A percentile compares a stretch with the other conserved stretches of the same genome.
phyloP scores from a whole-genome alignment of 495 filamentous ascomycete genomes.

The Cercophora sp. region DNA sequence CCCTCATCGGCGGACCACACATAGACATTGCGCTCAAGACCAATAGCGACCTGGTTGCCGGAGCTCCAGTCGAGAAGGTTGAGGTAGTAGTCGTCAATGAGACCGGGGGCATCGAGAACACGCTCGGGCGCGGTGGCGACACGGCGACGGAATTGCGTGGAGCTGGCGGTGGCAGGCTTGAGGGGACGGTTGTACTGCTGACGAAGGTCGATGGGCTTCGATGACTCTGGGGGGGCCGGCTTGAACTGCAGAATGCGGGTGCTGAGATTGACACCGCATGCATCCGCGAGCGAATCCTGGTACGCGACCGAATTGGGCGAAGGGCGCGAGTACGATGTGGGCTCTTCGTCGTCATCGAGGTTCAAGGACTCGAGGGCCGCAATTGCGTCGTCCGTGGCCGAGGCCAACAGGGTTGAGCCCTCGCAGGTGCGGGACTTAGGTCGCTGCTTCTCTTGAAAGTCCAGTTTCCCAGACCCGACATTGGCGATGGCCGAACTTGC shows the following conservation, averaged over 20 bases:
- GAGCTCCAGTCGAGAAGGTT: slow-evolving; percentile 98
- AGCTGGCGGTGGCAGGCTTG: slow-evolving; percentile 64
- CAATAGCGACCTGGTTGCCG: slow-evolving; percentile 95
- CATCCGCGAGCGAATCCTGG: slow-evolving; percentile 83
- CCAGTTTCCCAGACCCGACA: slow-evolving; percentile 75
- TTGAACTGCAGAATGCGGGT: slow-evolving; percentile 98
- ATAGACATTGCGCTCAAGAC: slow-evolving; percentile 93
- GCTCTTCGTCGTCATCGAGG: slow-evolving; percentile 52
- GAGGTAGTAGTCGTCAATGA: slow-evolving; percentile 98
- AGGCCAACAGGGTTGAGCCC: slow-evolving; percentile 58
- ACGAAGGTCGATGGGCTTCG: slow-evolving; percentile 94
- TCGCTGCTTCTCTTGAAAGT: slow-evolving; percentile 57
- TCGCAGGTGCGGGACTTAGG: slow-evolving; percentile 65
- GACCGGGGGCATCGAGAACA: slow-evolving; percentile 92
- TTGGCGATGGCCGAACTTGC: slow-evolving; percentile 86
- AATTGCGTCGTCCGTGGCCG: slow-evolving; percentile 70
- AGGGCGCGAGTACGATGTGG: slow-evolving; percentile 62
- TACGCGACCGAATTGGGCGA: slow-evolving; percentile 87
- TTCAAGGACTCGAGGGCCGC: slow-evolving; percentile 74
- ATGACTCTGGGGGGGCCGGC: slow-evolving; percentile 91
- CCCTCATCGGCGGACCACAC: slow-evolving; percentile 98
- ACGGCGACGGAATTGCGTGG: slow-evolving; percentile 82
- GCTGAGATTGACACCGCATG: slow-evolving; percentile 88
- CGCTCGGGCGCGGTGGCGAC: slow-evolving; percentile 93
- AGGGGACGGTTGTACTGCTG: slow-evolving; percentile 97